Conservation (phyloP, 768 basidiomycete species). For the Phanerochaete sordida region DNA sequence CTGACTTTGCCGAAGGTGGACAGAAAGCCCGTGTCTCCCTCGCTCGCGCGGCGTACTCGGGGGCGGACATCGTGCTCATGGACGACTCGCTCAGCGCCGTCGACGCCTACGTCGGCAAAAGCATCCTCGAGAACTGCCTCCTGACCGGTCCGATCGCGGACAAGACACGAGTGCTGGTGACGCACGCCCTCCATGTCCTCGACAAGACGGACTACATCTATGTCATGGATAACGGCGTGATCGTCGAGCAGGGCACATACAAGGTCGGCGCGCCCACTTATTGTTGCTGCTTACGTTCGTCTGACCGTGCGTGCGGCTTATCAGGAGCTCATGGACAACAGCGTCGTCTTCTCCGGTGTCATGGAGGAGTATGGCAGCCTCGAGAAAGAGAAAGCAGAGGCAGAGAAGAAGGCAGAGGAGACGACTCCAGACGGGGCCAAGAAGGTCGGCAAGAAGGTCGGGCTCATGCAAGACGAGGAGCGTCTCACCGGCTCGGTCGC, state of each 20-base stretch:
- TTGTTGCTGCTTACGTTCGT: conserved; percentile 10
- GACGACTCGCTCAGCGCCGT: conserved; percentile 83
- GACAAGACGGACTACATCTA: conserved; percentile 62
- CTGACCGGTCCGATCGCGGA: conserved; percentile 46
- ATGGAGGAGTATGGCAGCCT: conserved; percentile 37
- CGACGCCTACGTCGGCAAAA: conserved; percentile 72
- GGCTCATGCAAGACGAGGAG: conserved; percentile 41
- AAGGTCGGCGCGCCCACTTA: conserved; percentile 29
- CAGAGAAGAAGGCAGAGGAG: conserved; percentile 17
- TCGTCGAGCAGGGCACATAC: conserved; percentile 64
- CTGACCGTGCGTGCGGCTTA: not conserved
- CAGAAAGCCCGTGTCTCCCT: conserved; percentile 65
- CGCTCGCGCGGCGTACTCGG: conserved; percentile 74
- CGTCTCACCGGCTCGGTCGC: conserved; percentile 35
- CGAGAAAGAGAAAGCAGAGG: conserved; percentile 36
- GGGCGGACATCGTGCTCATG: conserved; percentile 68
- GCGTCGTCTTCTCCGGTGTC: conserved; percentile 31
- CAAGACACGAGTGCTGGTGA: conserved; percentile 61
- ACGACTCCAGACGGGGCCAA: conserved; percentile 15
- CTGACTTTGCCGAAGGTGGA: conserved; percentile 21
- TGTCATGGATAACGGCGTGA: conserved; percentile 53
- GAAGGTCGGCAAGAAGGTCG: conserved; percentile 14
- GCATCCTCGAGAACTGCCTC: conserved; percentile 60
- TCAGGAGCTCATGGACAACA: conserved; percentile 29
- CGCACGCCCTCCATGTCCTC: conserved; percentile 55